Percentiles rank a stretch among this genome's conserved stretches.
Evolutionary conservation across 768 basidiomycete genomes (phyloP).

Genomic region (Pleurotus tuber-regium): DNA sequence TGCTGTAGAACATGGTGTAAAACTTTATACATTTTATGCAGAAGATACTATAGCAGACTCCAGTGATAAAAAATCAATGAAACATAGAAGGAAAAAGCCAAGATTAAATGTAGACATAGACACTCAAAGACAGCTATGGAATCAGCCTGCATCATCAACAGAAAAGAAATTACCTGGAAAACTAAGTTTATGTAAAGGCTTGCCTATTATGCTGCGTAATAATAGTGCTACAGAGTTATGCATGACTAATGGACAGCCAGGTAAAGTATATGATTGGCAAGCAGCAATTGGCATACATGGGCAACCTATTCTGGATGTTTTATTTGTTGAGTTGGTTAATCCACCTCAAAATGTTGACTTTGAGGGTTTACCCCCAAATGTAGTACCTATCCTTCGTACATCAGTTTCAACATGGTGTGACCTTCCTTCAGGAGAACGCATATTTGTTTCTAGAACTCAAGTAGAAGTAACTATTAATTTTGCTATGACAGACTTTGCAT

Average conservation of each 20-base stretch:
- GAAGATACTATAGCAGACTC: constrained; percentile 16
- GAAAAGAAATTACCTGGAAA: constrained; percentile 24
- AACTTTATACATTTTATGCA: constrained; percentile 22
- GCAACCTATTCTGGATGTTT: too few relatives aligned
- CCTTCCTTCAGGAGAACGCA: constrained; percentile 12
- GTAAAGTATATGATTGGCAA: too few relatives aligned
- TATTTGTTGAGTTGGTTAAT: constrained; percentile 6
- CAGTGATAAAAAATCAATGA: too few relatives aligned
- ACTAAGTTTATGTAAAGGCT: constrained; percentile 25
- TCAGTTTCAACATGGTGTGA: too few relatives aligned
- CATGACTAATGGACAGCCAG: constrained; percentile 31
- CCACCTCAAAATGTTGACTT: constrained; percentile 10
- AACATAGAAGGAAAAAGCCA: too few relatives aligned
- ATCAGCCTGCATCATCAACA: constrained; percentile 19
- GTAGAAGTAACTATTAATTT: constrained; percentile 23
- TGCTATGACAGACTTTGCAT: too few relatives aligned
- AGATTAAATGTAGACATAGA: too few relatives aligned
- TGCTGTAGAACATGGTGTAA: constrained; percentile 27
- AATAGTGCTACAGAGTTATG: too few relatives aligned
- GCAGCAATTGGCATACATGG: constrained; percentile 19
- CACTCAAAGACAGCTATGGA: constrained; percentile 22
- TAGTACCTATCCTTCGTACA: constrained; percentile 15
- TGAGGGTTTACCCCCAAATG: constrained; percentile 10
- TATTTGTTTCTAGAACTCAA: constrained; percentile 17
- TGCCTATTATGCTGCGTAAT: constrained; percentile 30